Evolutionary conservation across 139 green algal genomes (phyloP).

Genomic region (Microglena sp.): DNA sequence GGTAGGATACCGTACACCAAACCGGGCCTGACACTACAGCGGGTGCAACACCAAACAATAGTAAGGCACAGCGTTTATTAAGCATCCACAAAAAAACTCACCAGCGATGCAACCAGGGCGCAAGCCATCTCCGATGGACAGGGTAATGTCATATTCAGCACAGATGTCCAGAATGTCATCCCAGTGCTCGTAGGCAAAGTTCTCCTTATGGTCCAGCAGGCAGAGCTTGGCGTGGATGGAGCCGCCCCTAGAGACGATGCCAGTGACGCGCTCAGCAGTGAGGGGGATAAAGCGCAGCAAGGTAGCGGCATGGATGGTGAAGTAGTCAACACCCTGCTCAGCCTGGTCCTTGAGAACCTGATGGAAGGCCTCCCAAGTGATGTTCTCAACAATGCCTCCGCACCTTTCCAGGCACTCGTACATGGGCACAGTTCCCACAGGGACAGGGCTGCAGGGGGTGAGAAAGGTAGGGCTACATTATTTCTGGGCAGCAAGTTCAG

Average conservation of each 20-base stretch:
- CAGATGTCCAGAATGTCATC: constrained; percentile 98
- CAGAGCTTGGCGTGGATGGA: constrained; percentile 94
- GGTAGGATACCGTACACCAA: no score
- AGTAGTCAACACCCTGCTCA: constrained; percentile 96
- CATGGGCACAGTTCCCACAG: constrained; percentile 74
- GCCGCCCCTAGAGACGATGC: constrained; percentile 88
- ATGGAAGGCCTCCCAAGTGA: constrained; percentile 94
- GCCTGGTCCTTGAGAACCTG: constrained; percentile 92
- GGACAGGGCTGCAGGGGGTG: constrained; percentile 48
- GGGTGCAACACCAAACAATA: no score
- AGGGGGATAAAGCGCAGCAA: constrained; percentile 83
- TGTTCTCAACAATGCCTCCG: constrained; percentile 67
- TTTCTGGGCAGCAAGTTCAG: no score
- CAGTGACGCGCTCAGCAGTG: constrained; percentile 82
- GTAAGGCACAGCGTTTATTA: no score
- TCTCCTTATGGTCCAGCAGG: constrained; percentile 84
- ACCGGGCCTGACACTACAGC: no score
- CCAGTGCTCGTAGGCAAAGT: constrained; percentile 97
- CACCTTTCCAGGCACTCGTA: constrained; percentile 85
- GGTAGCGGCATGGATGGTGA: constrained; percentile 85
- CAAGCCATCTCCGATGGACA: constrained; percentile 89
- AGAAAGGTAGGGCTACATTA: no score
- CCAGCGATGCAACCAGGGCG: constrained; percentile 78
- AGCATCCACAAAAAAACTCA: no score
- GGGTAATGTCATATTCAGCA: constrained; percentile 72